Evolutionary conservation across 805 yeast genomes (phyloP), one percentile per base, ranked within the genome.

Genomic region (Aciculoconidium aculeatum): DNA sequence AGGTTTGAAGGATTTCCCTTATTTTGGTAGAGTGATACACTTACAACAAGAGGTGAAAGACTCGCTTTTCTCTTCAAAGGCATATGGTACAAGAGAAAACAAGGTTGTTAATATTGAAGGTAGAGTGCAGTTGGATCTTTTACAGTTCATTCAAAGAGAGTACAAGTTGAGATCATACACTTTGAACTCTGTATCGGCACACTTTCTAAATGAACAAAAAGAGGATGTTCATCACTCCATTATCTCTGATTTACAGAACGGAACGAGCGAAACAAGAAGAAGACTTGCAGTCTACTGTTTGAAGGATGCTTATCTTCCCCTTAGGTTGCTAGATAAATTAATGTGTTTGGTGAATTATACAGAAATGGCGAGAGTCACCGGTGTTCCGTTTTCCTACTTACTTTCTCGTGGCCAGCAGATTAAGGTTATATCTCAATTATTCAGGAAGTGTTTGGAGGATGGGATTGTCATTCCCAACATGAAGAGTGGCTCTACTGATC

Each of bases 331-430:
- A 45, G 96, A 90, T 40, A 94, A 90, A 47, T 69, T 92, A 31
- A 94, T 92, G 98, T 87, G 96, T 45, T 65, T 92, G 37, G 94
- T 94, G 37, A 92, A 92, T 49, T 92, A 92, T 58, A 90, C 96
- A 1, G 99, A 92, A 59, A 92, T 92, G 99, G 96, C 98, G 2
- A 80, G 99, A 64, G 99, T 92, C 15, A 92, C 98, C 0, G 99
- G 99, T 41, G 97, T 92, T 7, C 98, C 99, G 0, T 86, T 92
- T 47, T 81, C 96, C 1, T 90, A 77, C 49, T 67, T 92, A 37
- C 61, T 92, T 24, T 55, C 94, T 10, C 73, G 99, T 51, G 99
- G 99, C 21, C 99, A 92, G 62, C 98, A 94, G 58, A 90, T 92
- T 55, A 92, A 92, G 55, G 99, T 92, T 48, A 77, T 92, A 28